These are phyloP conservation scores for Castanea mollissima DNA, from an alignment of 306 rosid species.

Conservation along the genomic window DNA sequence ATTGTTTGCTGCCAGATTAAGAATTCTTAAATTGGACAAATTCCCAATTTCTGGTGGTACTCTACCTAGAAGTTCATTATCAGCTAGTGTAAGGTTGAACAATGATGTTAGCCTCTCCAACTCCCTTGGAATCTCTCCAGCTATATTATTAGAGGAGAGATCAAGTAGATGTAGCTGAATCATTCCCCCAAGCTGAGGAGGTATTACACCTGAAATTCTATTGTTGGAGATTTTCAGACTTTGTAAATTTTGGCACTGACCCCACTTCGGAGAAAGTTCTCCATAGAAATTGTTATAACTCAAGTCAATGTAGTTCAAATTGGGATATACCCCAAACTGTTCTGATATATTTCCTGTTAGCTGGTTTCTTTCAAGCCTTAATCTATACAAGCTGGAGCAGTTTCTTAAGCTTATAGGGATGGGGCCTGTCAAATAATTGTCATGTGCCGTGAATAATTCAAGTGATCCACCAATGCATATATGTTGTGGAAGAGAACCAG, in stretches of 20 bases:
- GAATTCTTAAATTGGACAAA: no score
- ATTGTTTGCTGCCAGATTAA: no score
- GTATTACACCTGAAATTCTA: no score
- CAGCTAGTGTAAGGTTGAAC: neutral
- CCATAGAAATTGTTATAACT: constrained; percentile 3
- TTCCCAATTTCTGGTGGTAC: no score
- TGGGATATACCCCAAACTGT: constrained; percentile 38
- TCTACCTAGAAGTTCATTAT: no score
- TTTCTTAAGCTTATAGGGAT: neutral
- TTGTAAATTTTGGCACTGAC: no score
- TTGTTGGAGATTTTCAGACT: no score
- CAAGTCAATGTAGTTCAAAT: constrained; percentile 15
- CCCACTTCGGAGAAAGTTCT: no score
- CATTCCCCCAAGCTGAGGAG: no score
- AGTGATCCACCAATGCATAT: neutral
- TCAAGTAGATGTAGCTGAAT: constrained; percentile 7
- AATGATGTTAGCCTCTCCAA: neutral
- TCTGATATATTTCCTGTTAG: constrained; percentile 33
- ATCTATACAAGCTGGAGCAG: constrained; percentile 27
- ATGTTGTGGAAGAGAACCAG: neutral
- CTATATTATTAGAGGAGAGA: constrained; percentile 34
- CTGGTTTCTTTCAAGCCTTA: constrained; percentile 30
- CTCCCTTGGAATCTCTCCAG: constrained; percentile 39
- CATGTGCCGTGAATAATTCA: neutral
- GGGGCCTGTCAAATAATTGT: no score